phyloP scores from a whole-genome alignment of 345 rosid genomes.

The Microcos paniculata region DNA sequence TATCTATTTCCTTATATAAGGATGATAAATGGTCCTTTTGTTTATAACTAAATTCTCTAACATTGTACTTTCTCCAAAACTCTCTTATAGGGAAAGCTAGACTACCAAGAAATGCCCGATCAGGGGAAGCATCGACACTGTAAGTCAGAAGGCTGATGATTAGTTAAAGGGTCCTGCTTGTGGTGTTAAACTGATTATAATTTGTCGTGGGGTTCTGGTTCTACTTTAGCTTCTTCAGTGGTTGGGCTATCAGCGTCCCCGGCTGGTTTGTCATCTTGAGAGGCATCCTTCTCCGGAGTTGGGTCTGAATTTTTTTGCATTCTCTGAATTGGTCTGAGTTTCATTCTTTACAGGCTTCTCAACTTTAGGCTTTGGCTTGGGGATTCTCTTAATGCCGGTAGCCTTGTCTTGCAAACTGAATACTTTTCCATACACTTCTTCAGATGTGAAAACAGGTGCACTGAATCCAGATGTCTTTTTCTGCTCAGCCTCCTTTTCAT shows the following conservation, averaged over 20 bases:
- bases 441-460: no score
- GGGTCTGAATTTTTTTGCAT: constrained; percentile 29
- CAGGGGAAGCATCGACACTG: neutral
- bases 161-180: neutral
- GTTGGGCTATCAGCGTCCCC: constrained; percentile 25
- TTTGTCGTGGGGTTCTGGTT: constrained; percentile 53
- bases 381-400: constrained; percentile 56
- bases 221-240: constrained; percentile 24
- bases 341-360: constrained; percentile 74
- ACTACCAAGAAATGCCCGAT: constrained; percentile 3
- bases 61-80: neutral
- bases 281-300: constrained; percentile 27
- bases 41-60: neutral
- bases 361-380: constrained; percentile 87
- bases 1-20: no score
- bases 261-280: constrained; percentile 26
- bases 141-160: constrained; percentile 4
- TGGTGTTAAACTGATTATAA: constrained; percentile 33
- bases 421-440: no score
- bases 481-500: no score
- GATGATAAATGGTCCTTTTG: no score
- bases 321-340: constrained; percentile 39
- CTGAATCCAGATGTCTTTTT: no score
- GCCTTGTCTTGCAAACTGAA: constrained; percentile 83
- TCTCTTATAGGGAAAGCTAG: neutral